Base-by-base conservation (phyloP, 2,329 filamentous ascomycete species). In the Cercospora beticola region DNA sequence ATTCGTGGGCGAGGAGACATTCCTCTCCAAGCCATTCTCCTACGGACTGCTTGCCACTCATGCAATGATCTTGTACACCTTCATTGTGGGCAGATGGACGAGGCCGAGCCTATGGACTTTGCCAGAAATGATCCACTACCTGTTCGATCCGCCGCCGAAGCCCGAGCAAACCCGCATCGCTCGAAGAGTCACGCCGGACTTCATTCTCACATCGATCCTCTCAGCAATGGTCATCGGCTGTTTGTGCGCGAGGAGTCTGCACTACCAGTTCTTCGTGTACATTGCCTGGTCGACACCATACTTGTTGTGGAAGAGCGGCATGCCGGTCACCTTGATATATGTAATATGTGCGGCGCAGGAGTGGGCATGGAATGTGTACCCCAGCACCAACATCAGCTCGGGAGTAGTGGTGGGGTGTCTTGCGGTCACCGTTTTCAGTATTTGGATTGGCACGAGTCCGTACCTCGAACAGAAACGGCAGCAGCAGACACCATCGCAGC, bases 241-340 rank as follows among this genome's bases (percentile, higher is more conserved):
- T 81, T 85, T 97, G 58, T 97, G 93, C 77, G 94, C 94, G 28
- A 86, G 94, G 67, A 94, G 91, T 65, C 86, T 97, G 74, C 94
- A 97, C 82, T 97, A 97, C 83, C 94, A 97, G 77, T 97, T 97
- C 83, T 97, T 93, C 81, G 89, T 92, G 57, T 97, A 96, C 83
- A 86, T 97, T 68, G 92, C 91, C 30, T 97, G 94, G 94, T 87
- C 91, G 14, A 92, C 92, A 6, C 94, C 94, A 0, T 96, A 92
- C 78, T 84, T 97, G 71, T 86, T 97, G 63, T 97, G 93, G 93
- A 88, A 88, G 75, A 88, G 89, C 65, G 89, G 90, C 1, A 82
- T 89, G 69, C 89, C 90, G 74, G 90, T 91, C 0, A 77, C 90
- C 10, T 75, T 90, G 33, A 87, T 93, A 73, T 90, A 90, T 75